Conservation (phyloP, 768 basidiomycete genomes). For the Candolleomyces eurysporus region DNA sequence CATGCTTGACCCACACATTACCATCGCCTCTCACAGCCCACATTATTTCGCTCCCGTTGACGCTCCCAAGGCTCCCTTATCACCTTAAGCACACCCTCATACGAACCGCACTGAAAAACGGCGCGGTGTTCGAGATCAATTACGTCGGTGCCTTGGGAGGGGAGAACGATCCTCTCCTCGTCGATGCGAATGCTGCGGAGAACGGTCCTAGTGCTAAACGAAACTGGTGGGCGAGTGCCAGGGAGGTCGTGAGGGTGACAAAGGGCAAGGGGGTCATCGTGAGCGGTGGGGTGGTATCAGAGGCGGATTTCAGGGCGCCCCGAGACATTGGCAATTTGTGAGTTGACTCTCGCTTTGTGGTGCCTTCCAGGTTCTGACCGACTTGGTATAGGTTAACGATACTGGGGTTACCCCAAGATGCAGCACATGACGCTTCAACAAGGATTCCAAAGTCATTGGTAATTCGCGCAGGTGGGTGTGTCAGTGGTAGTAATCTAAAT, state of each 20-base stretch:
- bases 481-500: neutral
- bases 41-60: constrained; percentile 77
- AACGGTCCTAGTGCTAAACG: constrained; percentile 57
- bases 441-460: constrained; percentile 64
- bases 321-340: constrained; percentile 77
- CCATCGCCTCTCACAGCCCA: constrained; percentile 79
- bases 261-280: constrained; percentile 77
- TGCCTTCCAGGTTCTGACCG: too few species aligned
- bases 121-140: constrained; percentile 78
- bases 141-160: constrained; percentile 75
- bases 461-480: constrained; percentile 65
- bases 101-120: constrained; percentile 77
- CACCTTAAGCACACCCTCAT: constrained; percentile 82
- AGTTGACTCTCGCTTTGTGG: constrained; percentile 17
- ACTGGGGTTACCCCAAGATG: constrained; percentile 66
- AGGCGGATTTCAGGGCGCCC: constrained; percentile 67
- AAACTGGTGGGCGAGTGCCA: constrained; percentile 82
- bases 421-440: constrained; percentile 60
- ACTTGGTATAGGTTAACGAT: constrained; percentile 51
- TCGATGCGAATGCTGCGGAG: constrained; percentile 49
- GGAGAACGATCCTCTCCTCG: constrained; percentile 47
- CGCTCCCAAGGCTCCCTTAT: constrained; percentile 74
- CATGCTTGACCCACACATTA: constrained; percentile 75
- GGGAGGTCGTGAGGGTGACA: constrained; percentile 76
- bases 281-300: constrained; percentile 62